A percentile compares a stretch with the other conserved stretches of the same genome.
phyloP scores from a whole-genome alignment of 1,284 basidiomycete genomes.

The Ganoderma sp. region DNA sequence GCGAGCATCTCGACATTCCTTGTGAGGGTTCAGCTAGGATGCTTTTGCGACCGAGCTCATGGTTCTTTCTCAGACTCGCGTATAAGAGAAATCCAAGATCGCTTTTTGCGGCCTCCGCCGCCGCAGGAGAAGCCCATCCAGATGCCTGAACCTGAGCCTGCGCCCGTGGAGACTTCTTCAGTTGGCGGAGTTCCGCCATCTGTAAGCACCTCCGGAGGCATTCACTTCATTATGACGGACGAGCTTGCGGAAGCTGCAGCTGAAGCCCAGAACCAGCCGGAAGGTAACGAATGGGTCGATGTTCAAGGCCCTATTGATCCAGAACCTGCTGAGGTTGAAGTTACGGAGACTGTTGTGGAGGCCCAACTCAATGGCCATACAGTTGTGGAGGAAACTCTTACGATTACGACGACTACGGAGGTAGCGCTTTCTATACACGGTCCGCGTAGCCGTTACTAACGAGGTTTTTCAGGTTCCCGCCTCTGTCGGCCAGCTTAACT shows the following conservation, averaged over 20 bases:
- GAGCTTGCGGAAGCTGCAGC: conserved; percentile 57
- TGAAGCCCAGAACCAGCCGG: conserved; percentile 60
- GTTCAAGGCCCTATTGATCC: conserved; percentile 24
- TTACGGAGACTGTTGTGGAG: conserved; percentile 35
- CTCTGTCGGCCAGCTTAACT: conserved; percentile 46
- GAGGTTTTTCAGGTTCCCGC: conserved; percentile 38
- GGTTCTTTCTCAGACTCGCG: conserved; percentile 55
- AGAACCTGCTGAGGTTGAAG: conserved; percentile 37
- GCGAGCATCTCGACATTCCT: conserved; percentile 61
- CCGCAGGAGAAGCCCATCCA: conserved; percentile 38
- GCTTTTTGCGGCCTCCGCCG: conserved; percentile 55
- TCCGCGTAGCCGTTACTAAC: neutral
- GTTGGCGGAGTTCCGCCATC: conserved; percentile 47
- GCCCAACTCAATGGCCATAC: conserved; percentile 35
- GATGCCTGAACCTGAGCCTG: conserved; percentile 18
- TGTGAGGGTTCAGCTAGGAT: conserved; percentile 50
- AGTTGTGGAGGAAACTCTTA: conserved; percentile 37
- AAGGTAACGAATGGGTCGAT: conserved; percentile 28
- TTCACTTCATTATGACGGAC: conserved; percentile 80
- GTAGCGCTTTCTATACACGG: conserved; percentile 21
- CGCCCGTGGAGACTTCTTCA: conserved; percentile 38
- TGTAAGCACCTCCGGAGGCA: conserved; percentile 53
- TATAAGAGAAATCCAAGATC: conserved; percentile 59
- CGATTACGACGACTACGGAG: conserved; percentile 37
- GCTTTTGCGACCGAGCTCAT: neutral